These are phyloP conservation scores for Epicoccum nigrum DNA, from an alignment of 2,329 filamentous ascomycete species.

Conservation along the genomic window DNA sequence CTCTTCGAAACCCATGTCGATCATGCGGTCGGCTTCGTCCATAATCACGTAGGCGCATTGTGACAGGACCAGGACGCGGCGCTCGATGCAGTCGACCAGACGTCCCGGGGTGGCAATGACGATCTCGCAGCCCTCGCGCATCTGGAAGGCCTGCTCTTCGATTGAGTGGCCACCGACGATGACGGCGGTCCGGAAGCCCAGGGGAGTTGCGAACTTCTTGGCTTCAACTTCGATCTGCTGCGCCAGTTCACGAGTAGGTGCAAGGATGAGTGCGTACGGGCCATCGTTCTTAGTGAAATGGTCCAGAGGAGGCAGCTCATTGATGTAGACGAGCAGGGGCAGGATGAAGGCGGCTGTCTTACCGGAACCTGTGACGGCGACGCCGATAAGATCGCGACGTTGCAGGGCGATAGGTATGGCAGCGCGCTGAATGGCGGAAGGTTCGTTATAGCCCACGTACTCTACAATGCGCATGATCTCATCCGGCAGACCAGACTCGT, in stretches of 20 bases:
- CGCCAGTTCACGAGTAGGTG: slow-evolving; percentile 93
- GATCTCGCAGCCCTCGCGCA: slow-evolving; percentile 93
- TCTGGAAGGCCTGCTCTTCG: slow-evolving; percentile 88
- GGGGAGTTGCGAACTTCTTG: slow-evolving; percentile 84
- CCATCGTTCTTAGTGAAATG: slow-evolving; percentile 91
- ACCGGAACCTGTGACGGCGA: slow-evolving; percentile 96
- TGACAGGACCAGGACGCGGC: slow-evolving; percentile 86
- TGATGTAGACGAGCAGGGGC: slow-evolving; percentile 92
- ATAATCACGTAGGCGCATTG: slow-evolving; percentile 99
- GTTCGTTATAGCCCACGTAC: slow-evolving; percentile 87
- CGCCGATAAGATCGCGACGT: slow-evolving; percentile 93
- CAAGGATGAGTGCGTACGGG: slow-evolving; percentile 95
- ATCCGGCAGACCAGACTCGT: slow-evolving; percentile 80
- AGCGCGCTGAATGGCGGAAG: slow-evolving; percentile 88
- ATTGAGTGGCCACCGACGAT: slow-evolving; percentile 97
- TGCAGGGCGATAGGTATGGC: slow-evolving; percentile 95
- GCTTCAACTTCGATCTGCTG: slow-evolving; percentile 97
- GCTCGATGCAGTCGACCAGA: slow-evolving; percentile 95
- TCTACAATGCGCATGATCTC: slow-evolving; percentile 81
- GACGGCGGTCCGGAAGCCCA: slow-evolving; percentile 93
- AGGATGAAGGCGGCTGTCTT: slow-evolving; percentile 96
- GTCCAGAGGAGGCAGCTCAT: slow-evolving; percentile 81
- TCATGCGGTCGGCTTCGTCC: slow-evolving; percentile 99
- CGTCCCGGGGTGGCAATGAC: slow-evolving; percentile 98
- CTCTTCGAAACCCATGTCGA: slow-evolving; percentile 97